Evolutionary conservation across 345 rosid genomes (phyloP), one percentile per base, ranked within the genome.

Genomic region (Gossypium raimondii): DNA sequence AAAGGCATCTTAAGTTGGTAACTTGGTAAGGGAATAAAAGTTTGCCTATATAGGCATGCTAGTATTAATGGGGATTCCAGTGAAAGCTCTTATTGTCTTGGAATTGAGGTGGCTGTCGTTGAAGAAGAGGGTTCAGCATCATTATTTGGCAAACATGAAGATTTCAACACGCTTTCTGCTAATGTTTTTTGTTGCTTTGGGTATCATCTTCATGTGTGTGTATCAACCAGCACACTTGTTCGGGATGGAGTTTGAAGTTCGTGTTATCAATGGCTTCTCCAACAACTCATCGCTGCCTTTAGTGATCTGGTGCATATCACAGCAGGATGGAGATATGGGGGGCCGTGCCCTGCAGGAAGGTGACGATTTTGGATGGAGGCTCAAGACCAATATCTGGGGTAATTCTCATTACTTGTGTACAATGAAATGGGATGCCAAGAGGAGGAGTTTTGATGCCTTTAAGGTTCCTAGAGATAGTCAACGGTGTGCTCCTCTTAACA

Each of bases 271-370:
- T 73, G 94, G 89, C 73, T 94, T 94, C 78, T 79, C 82, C 1
- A 88, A 84, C 90, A 94, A 94, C 87, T 94, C 98, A 0, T 94
- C 98, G 2, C 73, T 89, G 43, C 94, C 97, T 11, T 78, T 94
- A 22, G 92, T 94, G 73, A 89, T 94, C 25, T 94, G 98, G 98
- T 94, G 98, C 83, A 78, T 85, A 8, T 88, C 90, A 3, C 79
- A 83, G 14, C 84, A 78, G 22, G 80, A 78, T 27, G 81, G 80
- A 12, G 97, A 94, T 58, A 82, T 94, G 5, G 98, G 98, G n/a
- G 93, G 98, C 38, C 92, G 97, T 2, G 97, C 98, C 4, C 92
- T 94, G 34, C 97, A 94, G 78, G 97, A 90, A 72, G 97, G 98
- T 9, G 98, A 94, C 3, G 97, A 90, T 68, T 92, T 84, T 73